A percentile compares a stretch with the other conserved stretches of the same genome.
These are phyloP conservation scores for Mortierella sp. DNA, from an alignment of 371 early-diverging fungal genomes.

Conservation along the genomic window DNA sequence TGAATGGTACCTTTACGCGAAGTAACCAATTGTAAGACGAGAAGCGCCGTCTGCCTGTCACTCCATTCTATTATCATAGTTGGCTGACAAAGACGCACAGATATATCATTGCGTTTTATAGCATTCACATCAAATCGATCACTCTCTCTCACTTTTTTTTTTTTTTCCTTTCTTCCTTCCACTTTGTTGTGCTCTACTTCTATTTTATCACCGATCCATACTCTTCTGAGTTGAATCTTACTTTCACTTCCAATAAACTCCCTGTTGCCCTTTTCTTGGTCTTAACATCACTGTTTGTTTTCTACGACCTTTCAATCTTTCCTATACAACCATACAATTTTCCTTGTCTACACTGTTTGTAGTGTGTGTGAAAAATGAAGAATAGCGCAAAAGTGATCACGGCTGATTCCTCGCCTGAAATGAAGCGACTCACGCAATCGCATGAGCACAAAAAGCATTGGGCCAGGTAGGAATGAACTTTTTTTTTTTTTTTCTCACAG, in stretches of 20 bases:
- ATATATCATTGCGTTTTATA: no score
- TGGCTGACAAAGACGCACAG: no score
- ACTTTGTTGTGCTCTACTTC: no score
- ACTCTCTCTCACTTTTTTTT: no score
- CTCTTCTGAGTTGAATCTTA: no score
- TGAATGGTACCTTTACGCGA: background rate
- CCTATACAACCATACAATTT: no score
- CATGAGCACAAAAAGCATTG: conserved; percentile 46
- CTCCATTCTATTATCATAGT: no score
- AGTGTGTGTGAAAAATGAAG: conserved; percentile 3
- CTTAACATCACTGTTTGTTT: background rate
- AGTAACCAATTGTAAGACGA: background rate
- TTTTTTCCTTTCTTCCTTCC: no score
- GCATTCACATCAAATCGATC: no score
- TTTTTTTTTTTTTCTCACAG: conserved; percentile 1
- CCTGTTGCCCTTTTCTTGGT: background rate
- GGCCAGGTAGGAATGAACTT: conserved; percentile 32
- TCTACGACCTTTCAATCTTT: background rate
- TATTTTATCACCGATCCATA: no score
- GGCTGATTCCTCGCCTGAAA: conserved; percentile 33
- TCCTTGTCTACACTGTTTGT: background rate
- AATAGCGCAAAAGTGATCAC: background rate
- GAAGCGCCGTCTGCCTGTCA: no score
- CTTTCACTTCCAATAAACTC: no score
- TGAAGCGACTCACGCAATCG: conserved; percentile 29